These are phyloP conservation scores for Teratosphaeria gauchensis DNA, from an alignment of 2,329 filamentous ascomycete genomes.

Conservation along the genomic window DNA sequence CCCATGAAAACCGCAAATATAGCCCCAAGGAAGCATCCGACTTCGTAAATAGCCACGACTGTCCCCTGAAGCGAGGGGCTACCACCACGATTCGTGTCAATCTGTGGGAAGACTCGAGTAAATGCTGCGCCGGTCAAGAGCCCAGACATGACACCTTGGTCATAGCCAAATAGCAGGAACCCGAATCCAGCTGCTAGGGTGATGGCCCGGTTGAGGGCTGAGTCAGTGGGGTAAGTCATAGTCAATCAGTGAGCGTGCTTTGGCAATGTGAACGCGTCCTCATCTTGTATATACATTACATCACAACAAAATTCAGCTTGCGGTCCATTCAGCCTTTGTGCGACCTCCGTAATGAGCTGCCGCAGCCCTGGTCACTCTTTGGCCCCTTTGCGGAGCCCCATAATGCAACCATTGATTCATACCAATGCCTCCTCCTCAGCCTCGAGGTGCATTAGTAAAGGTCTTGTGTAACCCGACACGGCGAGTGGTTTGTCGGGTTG, in stretches of 20 bases:
- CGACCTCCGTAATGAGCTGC: neutral
- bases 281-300: neutral
- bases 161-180: slow-evolving; percentile 8
- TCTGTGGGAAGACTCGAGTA: slow-evolving; percentile 9
- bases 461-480: no score
- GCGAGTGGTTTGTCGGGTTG: no score
- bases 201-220: slow-evolving; percentile 6
- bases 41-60: slow-evolving; percentile 48
- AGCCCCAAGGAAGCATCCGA: slow-evolving; percentile 50
- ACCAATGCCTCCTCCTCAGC: no score
- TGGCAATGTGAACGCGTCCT: neutral
- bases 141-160: slow-evolving; percentile 1
- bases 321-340: neutral
- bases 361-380: neutral
- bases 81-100: slow-evolving; percentile 7
- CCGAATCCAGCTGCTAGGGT: slow-evolving; percentile 5
- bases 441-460: no score
- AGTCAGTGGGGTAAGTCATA: neutral
- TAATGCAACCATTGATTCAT: no score
- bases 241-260: neutral
- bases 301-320: neutral
- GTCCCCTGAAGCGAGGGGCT: slow-evolving; percentile 18
- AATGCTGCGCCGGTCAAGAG: slow-evolving; percentile 3
- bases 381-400: neutral
- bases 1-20: slow-evolving; percentile 36